phyloP scores from a whole-genome alignment of 495 filamentous ascomycete species.

The Penicillium verhagenii region DNA sequence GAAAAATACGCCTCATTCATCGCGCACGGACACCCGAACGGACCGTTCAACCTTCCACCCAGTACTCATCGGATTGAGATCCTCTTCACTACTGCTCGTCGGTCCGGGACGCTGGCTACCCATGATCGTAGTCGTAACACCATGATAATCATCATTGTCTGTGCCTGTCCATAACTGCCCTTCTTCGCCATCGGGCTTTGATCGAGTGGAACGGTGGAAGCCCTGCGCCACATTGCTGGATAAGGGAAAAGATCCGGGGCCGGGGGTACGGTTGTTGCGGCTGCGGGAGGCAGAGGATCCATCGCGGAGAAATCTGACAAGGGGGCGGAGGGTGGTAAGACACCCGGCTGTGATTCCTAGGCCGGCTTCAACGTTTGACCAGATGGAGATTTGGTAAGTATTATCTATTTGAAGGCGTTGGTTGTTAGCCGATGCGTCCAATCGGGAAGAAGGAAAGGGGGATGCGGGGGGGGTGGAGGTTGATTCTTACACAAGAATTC shows the following conservation, averaged over 20 bases:
- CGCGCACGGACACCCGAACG: constrained; percentile 25
- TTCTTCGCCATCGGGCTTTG: constrained; percentile 5
- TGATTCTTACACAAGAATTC: constrained; percentile 31
- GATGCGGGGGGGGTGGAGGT: not conserved
- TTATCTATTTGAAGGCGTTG: constrained; percentile 25
- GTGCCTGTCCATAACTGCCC: constrained; percentile 23
- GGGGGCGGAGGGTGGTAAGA: constrained; percentile 38
- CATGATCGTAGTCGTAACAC: constrained; percentile 30
- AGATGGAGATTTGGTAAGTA: constrained; percentile 38
- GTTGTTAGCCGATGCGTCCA: not conserved
- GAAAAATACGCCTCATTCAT: constrained; percentile 11
- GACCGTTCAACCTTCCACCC: constrained; percentile 29
- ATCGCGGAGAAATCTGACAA: constrained; percentile 34
- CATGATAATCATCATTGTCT: constrained; percentile 22
- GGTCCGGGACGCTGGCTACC: constrained; percentile 9
- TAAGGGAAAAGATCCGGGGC: constrained; percentile 20
- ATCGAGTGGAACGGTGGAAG: constrained; percentile 9
- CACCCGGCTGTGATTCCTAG: constrained; percentile 42
- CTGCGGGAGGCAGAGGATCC: constrained; percentile 21
- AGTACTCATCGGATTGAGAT: constrained; percentile 13
- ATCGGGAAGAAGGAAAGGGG: not conserved
- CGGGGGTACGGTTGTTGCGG: constrained; percentile 9
- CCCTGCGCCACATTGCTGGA: constrained; percentile 16
- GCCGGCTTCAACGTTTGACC: constrained; percentile 39
- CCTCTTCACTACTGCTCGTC: constrained; percentile 24